phyloP scores from a whole-genome alignment of 257 asterid species.

The Leptodermis oblonga region DNA sequence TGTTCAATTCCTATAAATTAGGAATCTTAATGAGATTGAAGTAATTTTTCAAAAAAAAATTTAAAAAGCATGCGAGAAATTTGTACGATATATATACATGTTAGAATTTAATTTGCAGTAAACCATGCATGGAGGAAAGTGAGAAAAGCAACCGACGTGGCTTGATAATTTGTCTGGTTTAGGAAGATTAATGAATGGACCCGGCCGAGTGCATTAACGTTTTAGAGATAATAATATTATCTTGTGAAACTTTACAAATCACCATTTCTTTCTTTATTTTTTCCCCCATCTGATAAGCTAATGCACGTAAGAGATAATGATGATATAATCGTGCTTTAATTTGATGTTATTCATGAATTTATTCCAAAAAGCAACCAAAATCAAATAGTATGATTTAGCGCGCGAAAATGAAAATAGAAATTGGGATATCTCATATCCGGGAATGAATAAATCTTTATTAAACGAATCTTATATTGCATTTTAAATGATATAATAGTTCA shows the following conservation, averaged over 20 bases:
- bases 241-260: background rate
- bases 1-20: too few relatives aligned
- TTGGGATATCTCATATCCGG: too few relatives aligned
- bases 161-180: slow-evolving; percentile 1
- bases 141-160: background rate
- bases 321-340: background rate
- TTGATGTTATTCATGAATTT: background rate
- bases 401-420: too few relatives aligned
- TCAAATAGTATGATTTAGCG: too few relatives aligned
- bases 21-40: too few relatives aligned
- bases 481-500: too few relatives aligned
- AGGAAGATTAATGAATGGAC: slow-evolving; percentile 5
- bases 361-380: background rate
- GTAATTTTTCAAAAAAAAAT: too few relatives aligned
- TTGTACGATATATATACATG: background rate
- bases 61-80: background rate
- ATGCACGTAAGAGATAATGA: background rate
- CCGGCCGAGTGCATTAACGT: too few relatives aligned
- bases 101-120: background rate
- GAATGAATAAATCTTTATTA: too few relatives aligned
- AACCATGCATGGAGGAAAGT: background rate
- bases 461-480: too few relatives aligned
- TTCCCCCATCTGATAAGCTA: background rate
- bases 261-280: background rate
- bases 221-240: slow-evolving; percentile 11